A percentile compares a stretch with the other conserved stretches of the same genome.
phyloP scores from a whole-genome alignment of 345 rosid genomes.

The Rhizophora apiculata region DNA sequence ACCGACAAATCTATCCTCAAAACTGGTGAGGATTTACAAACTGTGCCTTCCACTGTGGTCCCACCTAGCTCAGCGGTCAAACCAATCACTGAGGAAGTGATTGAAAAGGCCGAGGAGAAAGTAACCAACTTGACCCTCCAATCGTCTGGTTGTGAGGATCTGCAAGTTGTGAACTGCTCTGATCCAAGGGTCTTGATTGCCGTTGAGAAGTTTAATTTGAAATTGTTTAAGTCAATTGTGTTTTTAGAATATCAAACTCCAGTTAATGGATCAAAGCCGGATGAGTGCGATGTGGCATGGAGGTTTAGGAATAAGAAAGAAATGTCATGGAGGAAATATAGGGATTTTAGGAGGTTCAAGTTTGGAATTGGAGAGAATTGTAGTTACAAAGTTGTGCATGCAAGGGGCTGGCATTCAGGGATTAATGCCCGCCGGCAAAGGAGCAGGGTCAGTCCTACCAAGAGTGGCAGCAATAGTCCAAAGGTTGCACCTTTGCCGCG shows the following conservation, averaged over 20 bases:
- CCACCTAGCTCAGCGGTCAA: slow-evolving; percentile 4
- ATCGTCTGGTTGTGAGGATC: slow-evolving; percentile 29
- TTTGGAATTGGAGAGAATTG: slow-evolving; percentile 63
- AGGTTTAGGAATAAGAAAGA: slow-evolving; percentile 90
- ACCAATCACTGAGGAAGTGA: slow-evolving; percentile 27
- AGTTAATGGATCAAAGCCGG: slow-evolving; percentile 58
- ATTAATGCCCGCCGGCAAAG: slow-evolving; percentile 61
- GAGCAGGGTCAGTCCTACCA: slow-evolving; percentile 12
- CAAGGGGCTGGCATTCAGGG: slow-evolving; percentile 85
- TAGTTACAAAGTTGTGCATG: slow-evolving; percentile 51
- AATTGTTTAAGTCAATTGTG: slow-evolving; percentile 63
- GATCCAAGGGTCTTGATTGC: slow-evolving; percentile 66
- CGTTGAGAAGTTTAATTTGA: slow-evolving; percentile 78
- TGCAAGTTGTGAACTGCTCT: slow-evolving; percentile 64
- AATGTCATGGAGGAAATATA: slow-evolving; percentile 89
- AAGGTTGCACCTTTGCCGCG: slow-evolving; percentile 15
- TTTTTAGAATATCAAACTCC: slow-evolving; percentile 79
- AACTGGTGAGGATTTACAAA: slow-evolving; percentile 76
- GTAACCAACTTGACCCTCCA: slow-evolving; percentile 15
- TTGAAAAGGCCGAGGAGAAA: slow-evolving; percentile 22
- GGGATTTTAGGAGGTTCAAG: slow-evolving; percentile 88
- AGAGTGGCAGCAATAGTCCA: slow-evolving; percentile 6
- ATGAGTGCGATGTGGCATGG: slow-evolving; percentile 90
- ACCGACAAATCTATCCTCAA: slow-evolving; percentile 61
- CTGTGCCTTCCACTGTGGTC: slow-evolving; percentile 13